These are phyloP conservation scores for Claviceps fusiformis DNA, from an alignment of 2,329 filamentous ascomycete genomes.

Conservation along the genomic window DNA sequence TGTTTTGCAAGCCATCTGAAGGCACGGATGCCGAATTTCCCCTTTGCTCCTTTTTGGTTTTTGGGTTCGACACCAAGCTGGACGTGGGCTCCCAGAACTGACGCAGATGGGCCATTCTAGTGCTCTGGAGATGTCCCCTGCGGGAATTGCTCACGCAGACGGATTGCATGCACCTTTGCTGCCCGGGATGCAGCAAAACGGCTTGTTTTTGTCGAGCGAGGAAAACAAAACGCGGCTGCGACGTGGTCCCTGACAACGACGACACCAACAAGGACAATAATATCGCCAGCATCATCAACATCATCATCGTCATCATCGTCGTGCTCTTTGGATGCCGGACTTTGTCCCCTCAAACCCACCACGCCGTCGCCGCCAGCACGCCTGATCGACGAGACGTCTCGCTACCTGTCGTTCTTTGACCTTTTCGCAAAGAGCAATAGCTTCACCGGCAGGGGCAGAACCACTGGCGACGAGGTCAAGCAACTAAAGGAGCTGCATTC, in stretches of 20 bases:
- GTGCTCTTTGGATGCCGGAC: neutral
- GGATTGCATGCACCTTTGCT: constrained; percentile 12
- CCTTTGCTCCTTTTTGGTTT: neutral
- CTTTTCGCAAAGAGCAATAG: constrained; percentile 15
- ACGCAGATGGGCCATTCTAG: constrained; percentile 1
- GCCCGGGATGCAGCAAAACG: neutral
- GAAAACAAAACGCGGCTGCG: constrained; percentile 4
- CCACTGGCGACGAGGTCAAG: constrained; percentile 11
- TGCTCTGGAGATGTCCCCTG: constrained; percentile 21
- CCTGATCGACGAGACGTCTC: constrained; percentile 8
- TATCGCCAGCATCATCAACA: neutral
- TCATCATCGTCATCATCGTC: neutral
- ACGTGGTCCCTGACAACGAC: neutral
- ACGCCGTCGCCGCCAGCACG: neutral
- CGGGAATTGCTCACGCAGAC: constrained; percentile 15
- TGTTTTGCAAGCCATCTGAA: constrained; percentile 22
- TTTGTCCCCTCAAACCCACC: neutral
- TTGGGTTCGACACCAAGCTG: neutral
- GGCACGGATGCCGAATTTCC: constrained; percentile 8
- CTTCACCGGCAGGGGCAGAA: constrained; percentile 10
- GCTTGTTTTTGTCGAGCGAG: constrained; percentile 13
- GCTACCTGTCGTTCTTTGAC: constrained; percentile 12
- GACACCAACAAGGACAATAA: neutral
- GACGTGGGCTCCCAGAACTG: neutral
- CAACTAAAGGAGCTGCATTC: constrained; percentile 8